Conservation (phyloP, 2,329 filamentous ascomycete genomes). For the Orbilia ellipsospora region DNA sequence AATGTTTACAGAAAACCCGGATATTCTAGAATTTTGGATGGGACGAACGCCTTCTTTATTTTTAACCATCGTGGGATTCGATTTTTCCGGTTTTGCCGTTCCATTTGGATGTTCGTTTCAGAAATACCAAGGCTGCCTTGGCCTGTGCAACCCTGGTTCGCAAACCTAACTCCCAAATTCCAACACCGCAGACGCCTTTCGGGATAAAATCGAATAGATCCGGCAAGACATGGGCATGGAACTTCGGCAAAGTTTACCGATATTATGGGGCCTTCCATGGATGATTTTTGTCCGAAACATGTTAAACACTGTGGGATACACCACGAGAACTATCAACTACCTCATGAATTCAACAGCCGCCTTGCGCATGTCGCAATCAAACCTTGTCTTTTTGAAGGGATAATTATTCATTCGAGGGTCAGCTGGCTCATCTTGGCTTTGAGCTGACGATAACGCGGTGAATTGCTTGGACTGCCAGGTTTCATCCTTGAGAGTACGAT, state of each 20-base stretch:
- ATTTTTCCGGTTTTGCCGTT: conserved; percentile 34
- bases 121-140: conserved; percentile 21
- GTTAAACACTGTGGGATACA: conserved; percentile 12
- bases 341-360: conserved; percentile 2
- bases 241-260: conserved; percentile 51
- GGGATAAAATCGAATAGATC: conserved; percentile 50
- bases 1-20: no score
- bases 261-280: conserved; percentile 34
- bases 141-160: neutral
- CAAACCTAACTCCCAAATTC: conserved; percentile 24
- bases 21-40: conserved; percentile 6
- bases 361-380: conserved; percentile 34
- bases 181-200: conserved; percentile 42
- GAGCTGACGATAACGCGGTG: conserved; percentile 5
- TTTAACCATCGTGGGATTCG: conserved; percentile 19
- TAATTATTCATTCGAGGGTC: conserved; percentile 33
- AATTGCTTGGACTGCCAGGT: conserved; percentile 7
- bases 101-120: conserved; percentile 24
- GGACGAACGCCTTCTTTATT: neutral
- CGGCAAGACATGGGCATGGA: conserved; percentile 44
- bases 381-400: conserved; percentile 21
- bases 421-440: conserved; percentile 28
- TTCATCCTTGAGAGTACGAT: conserved; percentile 29
- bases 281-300: conserved; percentile 29
- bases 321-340: neutral